These are phyloP conservation scores for Epichloe coenophiala DNA, from an alignment of 2,329 filamentous ascomycete species.

Conservation along the genomic window DNA sequence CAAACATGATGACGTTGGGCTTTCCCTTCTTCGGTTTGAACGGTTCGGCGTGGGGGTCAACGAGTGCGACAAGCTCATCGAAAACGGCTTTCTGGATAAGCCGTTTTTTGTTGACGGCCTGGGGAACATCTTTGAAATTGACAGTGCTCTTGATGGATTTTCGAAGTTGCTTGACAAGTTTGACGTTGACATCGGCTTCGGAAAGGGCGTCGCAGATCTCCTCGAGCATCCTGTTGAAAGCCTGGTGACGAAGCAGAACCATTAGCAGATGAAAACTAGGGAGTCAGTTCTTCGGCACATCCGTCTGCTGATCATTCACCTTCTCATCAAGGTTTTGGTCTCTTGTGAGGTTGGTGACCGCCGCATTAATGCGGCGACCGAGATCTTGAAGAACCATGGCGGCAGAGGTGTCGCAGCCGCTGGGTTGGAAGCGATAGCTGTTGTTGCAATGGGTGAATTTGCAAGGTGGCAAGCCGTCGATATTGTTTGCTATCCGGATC, in stretches of 20 bases:
- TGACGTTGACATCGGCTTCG: conserved; percentile 94
- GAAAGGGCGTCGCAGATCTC: conserved; percentile 93
- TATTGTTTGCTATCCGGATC: neutral
- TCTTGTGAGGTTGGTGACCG: conserved; percentile 83
- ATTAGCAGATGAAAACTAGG: neutral
- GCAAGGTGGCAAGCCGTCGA: conserved; percentile 5
- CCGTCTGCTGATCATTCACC: conserved; percentile 31
- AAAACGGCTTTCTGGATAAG: conserved; percentile 97
- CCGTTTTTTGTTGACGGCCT: conserved; percentile 94
- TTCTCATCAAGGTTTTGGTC: conserved; percentile 94
- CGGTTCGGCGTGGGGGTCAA: conserved; percentile 87
- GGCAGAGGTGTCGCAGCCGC: neutral
- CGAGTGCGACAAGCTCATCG: conserved; percentile 88
- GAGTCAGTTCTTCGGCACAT: neutral
- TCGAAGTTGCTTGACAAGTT: conserved; percentile 77
- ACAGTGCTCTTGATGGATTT: conserved; percentile 85
- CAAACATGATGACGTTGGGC: conserved; percentile 97
- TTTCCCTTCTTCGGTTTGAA: conserved; percentile 97
- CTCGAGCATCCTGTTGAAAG: conserved; percentile 96
- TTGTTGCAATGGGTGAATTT: too few species aligned
- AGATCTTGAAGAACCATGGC: conserved; percentile 97
- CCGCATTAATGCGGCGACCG: conserved; percentile 94
- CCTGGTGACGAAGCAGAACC: conserved; percentile 32
- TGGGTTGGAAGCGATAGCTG: conserved; percentile 4
- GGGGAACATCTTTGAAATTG: conserved; percentile 82